phyloP scores from a whole-genome alignment of 805 yeast species.

The Yarrowia yakushimensis region DNA sequence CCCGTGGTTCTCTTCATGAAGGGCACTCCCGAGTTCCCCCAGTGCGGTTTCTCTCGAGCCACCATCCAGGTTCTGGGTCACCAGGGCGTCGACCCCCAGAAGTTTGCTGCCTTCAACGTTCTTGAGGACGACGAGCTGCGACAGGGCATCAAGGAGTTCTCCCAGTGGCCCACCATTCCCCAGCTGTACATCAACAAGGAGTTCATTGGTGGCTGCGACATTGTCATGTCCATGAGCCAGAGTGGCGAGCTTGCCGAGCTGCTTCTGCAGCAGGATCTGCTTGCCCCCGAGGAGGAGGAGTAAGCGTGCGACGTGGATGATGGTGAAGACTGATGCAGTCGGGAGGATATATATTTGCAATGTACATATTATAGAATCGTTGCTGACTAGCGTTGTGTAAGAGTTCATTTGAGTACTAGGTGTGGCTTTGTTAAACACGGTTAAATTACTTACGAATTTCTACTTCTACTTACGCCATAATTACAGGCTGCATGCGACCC shows the following conservation, averaged over 20 bases:
- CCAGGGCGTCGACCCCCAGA: constrained; percentile 93
- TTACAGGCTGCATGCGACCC: too few species aligned
- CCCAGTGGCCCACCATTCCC: constrained; percentile 98
- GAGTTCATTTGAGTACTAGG: neutral
- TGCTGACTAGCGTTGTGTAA: neutral
- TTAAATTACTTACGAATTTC: too few species aligned
- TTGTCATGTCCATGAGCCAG: constrained; percentile 79
- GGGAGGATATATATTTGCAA: constrained; percentile 11
- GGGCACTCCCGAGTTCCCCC: constrained; percentile 97
- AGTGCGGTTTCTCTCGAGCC: constrained; percentile 95
- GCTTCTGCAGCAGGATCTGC: constrained; percentile 71
- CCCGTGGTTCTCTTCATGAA: constrained; percentile 98
- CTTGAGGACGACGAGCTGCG: constrained; percentile 92
- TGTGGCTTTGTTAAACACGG: too few species aligned
- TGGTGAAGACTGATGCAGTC: neutral
- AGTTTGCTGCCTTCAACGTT: constrained; percentile 96
- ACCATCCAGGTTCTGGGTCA: constrained; percentile 91
- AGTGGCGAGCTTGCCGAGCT: constrained; percentile 85
- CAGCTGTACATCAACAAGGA: constrained; percentile 86
- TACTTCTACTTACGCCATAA: too few species aligned
- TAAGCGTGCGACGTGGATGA: neutral
- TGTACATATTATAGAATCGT: constrained; percentile 17
- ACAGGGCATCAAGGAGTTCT: constrained; percentile 90
- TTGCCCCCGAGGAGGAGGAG: constrained; percentile 64
- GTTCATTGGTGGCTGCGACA: constrained; percentile 97